Conservation (phyloP, 352 stramenopile genomes). For the Phytophthora chlamydospora region DNA sequence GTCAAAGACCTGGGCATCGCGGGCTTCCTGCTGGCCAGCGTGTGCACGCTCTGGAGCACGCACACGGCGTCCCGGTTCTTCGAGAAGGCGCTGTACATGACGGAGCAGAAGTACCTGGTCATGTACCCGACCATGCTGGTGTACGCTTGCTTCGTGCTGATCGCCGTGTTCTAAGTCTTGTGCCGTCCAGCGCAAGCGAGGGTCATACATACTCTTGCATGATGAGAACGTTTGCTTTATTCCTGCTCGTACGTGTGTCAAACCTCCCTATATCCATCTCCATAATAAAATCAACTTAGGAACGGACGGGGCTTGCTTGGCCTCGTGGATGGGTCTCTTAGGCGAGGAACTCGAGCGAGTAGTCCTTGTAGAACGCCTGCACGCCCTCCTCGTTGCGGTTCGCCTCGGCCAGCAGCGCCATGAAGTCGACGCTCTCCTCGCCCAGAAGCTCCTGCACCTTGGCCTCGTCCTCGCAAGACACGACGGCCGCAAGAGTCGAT, state of each 20-base stretch:
- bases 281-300: conserved; percentile 36
- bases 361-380: conserved; percentile 47
- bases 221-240: conserved; percentile 28
- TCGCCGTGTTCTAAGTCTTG: conserved; percentile 95
- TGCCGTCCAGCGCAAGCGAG: too few species aligned
- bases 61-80: conserved; percentile 95
- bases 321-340: conserved; percentile 23
- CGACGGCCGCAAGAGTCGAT: conserved; percentile 47
- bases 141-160: conserved; percentile 98
- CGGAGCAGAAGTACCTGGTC: conserved; percentile 97
- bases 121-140: conserved; percentile 97
- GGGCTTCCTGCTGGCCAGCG: conserved; percentile 86
- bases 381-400: conserved; percentile 45
- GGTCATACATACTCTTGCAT: conserved; percentile 7
- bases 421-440: conserved; percentile 44
- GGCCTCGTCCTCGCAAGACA: conserved; percentile 40
- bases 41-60: conserved; percentile 95
- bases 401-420: conserved; percentile 46
- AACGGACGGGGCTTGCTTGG: conserved; percentile 22
- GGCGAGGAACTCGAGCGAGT: conserved; percentile 51
- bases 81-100: conserved; percentile 95
- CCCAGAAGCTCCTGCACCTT: conserved; percentile 50
- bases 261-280: conserved; percentile 35
- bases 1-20: conserved; percentile 78
- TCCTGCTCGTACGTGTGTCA: conserved; percentile 32